These are phyloP conservation scores for Phaeotremella skinneri DNA, from an alignment of 768 basidiomycete species.

Conservation along the genomic window DNA sequence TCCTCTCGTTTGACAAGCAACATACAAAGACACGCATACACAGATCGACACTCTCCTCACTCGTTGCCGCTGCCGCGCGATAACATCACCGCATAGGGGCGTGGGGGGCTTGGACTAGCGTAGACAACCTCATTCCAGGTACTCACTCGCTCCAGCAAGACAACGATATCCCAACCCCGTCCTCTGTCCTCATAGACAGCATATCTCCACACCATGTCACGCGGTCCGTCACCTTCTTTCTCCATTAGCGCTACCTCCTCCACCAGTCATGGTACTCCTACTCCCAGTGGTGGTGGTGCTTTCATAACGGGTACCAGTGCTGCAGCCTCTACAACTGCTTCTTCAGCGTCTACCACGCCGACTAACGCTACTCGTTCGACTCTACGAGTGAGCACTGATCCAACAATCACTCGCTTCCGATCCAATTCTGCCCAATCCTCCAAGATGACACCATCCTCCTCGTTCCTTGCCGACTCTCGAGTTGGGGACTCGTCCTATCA, in stretches of 20 bases:
- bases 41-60: background rate
- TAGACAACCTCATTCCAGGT: too few species aligned
- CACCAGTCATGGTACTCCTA: background rate
- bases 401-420: constrained; percentile 10
- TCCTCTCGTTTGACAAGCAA: too few species aligned
- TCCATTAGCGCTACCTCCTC: background rate
- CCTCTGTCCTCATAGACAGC: background rate
- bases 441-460: background rate
- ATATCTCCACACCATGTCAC: background rate
- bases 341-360: background rate
- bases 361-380: constrained; percentile 15
- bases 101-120: too few species aligned
- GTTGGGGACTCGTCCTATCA: constrained; percentile 1
- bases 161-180: background rate
- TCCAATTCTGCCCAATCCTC: constrained; percentile 20
- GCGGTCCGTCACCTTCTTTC: constrained; percentile 3
- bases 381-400: constrained; percentile 25
- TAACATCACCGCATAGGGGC: too few species aligned
- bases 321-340: background rate
- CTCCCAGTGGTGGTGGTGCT: background rate
- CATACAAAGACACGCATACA: too few species aligned
- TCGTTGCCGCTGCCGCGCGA: too few species aligned
- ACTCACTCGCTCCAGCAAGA: background rate
- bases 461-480: background rate
- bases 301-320: background rate